A percentile compares a stretch with the other conserved stretches of the same genome.
Conservation (phyloP, 495 filamentous ascomycete species). For the Annulohypoxylon stygium region DNA sequence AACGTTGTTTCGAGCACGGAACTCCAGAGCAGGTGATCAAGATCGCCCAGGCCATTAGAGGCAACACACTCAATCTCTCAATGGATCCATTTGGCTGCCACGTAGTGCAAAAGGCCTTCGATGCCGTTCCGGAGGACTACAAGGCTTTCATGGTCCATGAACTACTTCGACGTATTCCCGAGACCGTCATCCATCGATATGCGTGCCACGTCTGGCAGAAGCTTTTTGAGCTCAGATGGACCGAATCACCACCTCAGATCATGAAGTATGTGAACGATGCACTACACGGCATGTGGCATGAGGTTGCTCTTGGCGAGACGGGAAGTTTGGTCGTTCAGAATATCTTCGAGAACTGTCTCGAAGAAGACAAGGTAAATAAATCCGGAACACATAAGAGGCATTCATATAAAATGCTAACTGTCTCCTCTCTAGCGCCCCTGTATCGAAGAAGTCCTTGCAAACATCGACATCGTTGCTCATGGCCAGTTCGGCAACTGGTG, state of each 20-base stretch:
- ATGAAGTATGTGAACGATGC: conserved; percentile 99
- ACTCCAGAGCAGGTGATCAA: conserved; percentile 94
- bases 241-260: conserved; percentile 92
- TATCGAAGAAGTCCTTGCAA: conserved; percentile 93
- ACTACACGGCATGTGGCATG: conserved; percentile 97
- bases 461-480: conserved; percentile 94
- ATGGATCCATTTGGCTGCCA: conserved; percentile 99
- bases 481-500: conserved; percentile 99
- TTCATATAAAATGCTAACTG: conserved; percentile 54
- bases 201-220: conserved; percentile 99
- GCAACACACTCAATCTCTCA: conserved; percentile 91
- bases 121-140: conserved; percentile 96
- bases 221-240: conserved; percentile 98
- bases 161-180: conserved; percentile 92
- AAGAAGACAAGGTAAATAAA: conserved; percentile 91
- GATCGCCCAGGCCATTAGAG: conserved; percentile 94
- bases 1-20: conserved; percentile 98
- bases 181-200: conserved; percentile 98
- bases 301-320: conserved; percentile 96
- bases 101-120: conserved; percentile 98
- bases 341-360: conserved; percentile 98
- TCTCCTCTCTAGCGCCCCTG: conserved; percentile 78
- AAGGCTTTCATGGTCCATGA: conserved; percentile 99
- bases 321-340: conserved; percentile 98
- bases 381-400: neutral